Evolutionary conservation across 2,329 filamentous ascomycete genomes (phyloP).

Genomic region (Herpomyces periplanetae): DNA sequence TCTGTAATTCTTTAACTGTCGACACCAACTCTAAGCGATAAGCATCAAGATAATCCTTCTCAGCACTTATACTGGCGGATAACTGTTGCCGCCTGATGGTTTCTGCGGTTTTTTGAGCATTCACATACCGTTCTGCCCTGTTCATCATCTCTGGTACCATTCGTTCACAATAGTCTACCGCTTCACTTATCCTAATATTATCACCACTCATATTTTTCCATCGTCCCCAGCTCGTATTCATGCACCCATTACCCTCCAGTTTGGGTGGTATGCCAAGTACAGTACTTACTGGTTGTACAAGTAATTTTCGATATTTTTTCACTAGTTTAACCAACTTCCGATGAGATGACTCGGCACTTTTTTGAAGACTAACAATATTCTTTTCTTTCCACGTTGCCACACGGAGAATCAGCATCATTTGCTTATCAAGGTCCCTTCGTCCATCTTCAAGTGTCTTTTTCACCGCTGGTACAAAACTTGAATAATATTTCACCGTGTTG

Average conservation of each 20-base stretch:
- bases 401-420: constrained; percentile 66
- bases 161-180: no score
- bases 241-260: background rate
- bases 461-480: constrained; percentile 24
- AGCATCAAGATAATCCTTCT: constrained; percentile 24
- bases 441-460: constrained; percentile 22
- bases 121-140: no score
- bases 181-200: no score
- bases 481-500: constrained; percentile 39
- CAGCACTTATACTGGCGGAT: constrained; percentile 15
- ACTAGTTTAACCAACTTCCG: constrained; percentile 67
- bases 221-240: background rate
- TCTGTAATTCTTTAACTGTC: constrained; percentile 33
- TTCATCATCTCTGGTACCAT: no score
- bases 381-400: constrained; percentile 93
- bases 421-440: constrained; percentile 41
- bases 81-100: constrained; percentile 13
- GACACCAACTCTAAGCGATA: constrained; percentile 24
- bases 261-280: background rate
- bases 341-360: constrained; percentile 65
- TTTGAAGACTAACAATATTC: constrained; percentile 53
- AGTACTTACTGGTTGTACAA: constrained; percentile 19
- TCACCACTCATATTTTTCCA: no score
- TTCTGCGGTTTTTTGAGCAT: no score
- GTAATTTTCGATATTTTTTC: constrained; percentile 42